A percentile compares a stretch with the other conserved stretches of the same genome.
These are phyloP conservation scores for Tympanopsis confertula DNA, from an alignment of 2,329 filamentous ascomycete species.

Conservation along the genomic window DNA sequence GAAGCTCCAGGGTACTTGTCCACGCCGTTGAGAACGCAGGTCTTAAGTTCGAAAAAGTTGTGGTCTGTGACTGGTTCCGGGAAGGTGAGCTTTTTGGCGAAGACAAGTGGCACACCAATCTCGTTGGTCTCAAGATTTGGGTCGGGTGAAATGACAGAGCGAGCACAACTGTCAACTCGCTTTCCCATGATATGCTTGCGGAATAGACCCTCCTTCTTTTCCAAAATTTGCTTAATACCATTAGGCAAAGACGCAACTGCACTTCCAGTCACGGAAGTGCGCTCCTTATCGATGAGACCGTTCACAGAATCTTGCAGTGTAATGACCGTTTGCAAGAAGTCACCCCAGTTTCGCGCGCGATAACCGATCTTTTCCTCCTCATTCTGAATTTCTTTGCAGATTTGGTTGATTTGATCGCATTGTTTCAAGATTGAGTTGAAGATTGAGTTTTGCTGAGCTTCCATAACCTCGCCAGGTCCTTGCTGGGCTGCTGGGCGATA, in stretches of 20 bases:
- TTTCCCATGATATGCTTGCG: constrained; percentile 99
- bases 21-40: constrained; percentile 88
- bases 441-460: constrained; percentile 76
- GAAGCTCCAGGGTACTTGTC: constrained; percentile 90
- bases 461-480: constrained; percentile 64
- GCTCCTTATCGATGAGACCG: constrained; percentile 78
- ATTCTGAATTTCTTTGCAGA: constrained; percentile 56
- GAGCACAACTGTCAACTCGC: constrained; percentile 94
- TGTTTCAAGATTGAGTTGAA: constrained; percentile 76
- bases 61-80: constrained; percentile 95
- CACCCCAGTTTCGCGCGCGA: constrained; percentile 8
- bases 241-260: constrained; percentile 73
- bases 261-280: constrained; percentile 69
- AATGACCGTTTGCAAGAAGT: constrained; percentile 68
- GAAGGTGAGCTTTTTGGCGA: constrained; percentile 90
- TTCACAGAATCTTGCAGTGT: constrained; percentile 84
- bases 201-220: constrained; percentile 98
- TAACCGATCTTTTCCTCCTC: constrained; percentile 21
- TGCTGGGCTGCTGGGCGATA: constrained; percentile 80
- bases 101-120: constrained; percentile 95
- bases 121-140: constrained; percentile 98
- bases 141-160: constrained; percentile 95
- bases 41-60: constrained; percentile 91
- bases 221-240: constrained; percentile 92
- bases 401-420: constrained; percentile 62